A percentile compares a stretch with the other conserved stretches of the same genome.
Conservation (phyloP, 345 rosid species). For the Dovyalis caffra region DNA sequence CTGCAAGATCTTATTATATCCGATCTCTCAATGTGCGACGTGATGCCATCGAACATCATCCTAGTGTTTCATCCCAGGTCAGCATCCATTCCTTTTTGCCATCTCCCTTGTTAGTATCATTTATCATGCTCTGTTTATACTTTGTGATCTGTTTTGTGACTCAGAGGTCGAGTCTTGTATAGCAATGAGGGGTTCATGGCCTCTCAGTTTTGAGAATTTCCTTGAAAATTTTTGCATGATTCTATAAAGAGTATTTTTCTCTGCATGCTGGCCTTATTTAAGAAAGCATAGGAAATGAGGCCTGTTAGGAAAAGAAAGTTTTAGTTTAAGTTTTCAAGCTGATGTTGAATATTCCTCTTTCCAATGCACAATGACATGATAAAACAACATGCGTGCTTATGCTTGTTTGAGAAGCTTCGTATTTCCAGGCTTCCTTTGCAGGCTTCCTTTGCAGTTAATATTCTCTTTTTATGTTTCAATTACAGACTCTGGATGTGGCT, state of each 20-base stretch:
- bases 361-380: neutral
- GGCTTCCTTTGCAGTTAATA: neutral
- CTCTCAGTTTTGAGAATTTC: neutral
- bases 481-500: conserved; percentile 71
- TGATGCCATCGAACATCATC: conserved; percentile 59
- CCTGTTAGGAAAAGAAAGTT: neutral
- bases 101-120: neutral
- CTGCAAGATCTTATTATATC: conserved; percentile 73
- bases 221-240: neutral
- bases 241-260: neutral
- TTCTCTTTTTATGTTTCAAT: neutral
- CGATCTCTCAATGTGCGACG: conserved; percentile 76
- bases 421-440: neutral
- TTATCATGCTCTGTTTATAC: neutral
- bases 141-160: neutral
- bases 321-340: neutral
- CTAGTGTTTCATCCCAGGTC: conserved; percentile 76
- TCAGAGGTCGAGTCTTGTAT: neutral
- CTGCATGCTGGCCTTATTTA: neutral
- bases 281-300: neutral
- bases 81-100: conserved; percentile 6
- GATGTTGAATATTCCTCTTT: neutral
- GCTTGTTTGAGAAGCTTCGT: neutral
- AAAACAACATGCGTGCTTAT: neutral
- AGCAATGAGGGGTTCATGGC: neutral